Evolutionary conservation across 352 stramenopile species (phyloP).

Genomic region (Pythium rhizo-oryzae): DNA sequence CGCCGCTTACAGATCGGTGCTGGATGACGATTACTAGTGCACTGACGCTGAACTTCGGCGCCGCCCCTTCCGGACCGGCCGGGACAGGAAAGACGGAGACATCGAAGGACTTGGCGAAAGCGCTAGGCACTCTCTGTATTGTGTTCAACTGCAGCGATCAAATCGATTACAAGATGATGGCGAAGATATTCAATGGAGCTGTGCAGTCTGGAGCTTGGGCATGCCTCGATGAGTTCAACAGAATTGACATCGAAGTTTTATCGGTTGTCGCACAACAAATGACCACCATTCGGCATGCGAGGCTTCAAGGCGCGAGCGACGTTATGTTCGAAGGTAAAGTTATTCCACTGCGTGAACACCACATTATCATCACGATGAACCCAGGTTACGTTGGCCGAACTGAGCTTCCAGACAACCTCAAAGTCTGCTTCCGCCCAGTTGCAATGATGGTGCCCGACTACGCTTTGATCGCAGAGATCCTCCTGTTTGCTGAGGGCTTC

Average conservation of each 20-base stretch:
- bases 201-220: conserved; percentile 79
- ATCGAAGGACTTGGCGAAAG: conserved; percentile 93
- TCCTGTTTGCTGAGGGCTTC: conserved; percentile 85
- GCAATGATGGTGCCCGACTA: conserved; percentile 92
- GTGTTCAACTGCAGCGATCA: conserved; percentile 97
- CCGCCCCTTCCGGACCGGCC: conserved; percentile 85
- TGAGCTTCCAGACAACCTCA: conserved; percentile 86
- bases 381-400: conserved; percentile 77
- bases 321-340: conserved; percentile 60
- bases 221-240: conserved; percentile 92
- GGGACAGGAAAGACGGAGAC: conserved; percentile 95
- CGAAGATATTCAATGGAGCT: conserved; percentile 86
- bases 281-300: conserved; percentile 58
- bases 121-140: conserved; percentile 92
- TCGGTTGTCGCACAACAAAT: conserved; percentile 90
- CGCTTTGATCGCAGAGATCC: conserved; percentile 80
- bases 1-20: conserved; percentile 92
- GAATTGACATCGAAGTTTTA: conserved; percentile 88
- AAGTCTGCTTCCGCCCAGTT: conserved; percentile 81
- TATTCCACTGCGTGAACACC: conserved; percentile 63
- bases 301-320: conserved; percentile 36
- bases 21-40: conserved; percentile 94
- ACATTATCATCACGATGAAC: conserved; percentile 92
- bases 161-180: conserved; percentile 92
- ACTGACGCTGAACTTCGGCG: conserved; percentile 87